These are phyloP conservation scores for Uronychia binucleata DNA, from an alignment of 73 alveolate genomes.

Conservation along the genomic window DNA sequence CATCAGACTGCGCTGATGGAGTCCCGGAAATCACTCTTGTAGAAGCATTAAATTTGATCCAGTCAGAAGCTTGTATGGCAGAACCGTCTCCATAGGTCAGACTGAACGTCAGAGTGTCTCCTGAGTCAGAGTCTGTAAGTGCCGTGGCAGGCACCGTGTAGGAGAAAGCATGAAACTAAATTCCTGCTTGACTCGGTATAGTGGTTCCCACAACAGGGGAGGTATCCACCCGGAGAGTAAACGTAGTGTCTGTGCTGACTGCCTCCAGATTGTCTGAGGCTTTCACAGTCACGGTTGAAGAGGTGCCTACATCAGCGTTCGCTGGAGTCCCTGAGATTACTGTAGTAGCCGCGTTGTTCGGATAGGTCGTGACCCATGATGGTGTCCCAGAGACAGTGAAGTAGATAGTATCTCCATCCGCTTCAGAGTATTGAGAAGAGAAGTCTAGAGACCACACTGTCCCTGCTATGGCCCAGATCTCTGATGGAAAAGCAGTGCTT, in stretches of 20 bases:
- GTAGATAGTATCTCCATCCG: constrained; percentile 7
- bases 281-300: background rate
- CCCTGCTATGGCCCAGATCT: too few relatives aligned
- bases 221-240: background rate
- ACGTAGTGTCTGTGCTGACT: background rate
- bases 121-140: constrained; percentile 1
- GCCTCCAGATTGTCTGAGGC: background rate
- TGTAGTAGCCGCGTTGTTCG: background rate
- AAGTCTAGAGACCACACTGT: too few relatives aligned
- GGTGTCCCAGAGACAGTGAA: background rate
- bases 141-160: background rate
- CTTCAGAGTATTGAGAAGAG: too few relatives aligned
- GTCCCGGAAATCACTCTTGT: too few relatives aligned
- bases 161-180: background rate
- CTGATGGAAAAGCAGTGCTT: too few relatives aligned
- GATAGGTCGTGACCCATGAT: background rate
- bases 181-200: background rate
- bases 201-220: background rate
- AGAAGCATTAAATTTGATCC: background rate
- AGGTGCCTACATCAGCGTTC: background rate
- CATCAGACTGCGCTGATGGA: too few relatives aligned
- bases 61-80: background rate
- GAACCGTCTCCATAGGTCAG: too few relatives aligned
- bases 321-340: background rate
- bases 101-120: background rate